These are phyloP conservation scores for Vitis rotundifolia DNA, from an alignment of 164 flowering plant species.

Conservation along the genomic window DNA sequence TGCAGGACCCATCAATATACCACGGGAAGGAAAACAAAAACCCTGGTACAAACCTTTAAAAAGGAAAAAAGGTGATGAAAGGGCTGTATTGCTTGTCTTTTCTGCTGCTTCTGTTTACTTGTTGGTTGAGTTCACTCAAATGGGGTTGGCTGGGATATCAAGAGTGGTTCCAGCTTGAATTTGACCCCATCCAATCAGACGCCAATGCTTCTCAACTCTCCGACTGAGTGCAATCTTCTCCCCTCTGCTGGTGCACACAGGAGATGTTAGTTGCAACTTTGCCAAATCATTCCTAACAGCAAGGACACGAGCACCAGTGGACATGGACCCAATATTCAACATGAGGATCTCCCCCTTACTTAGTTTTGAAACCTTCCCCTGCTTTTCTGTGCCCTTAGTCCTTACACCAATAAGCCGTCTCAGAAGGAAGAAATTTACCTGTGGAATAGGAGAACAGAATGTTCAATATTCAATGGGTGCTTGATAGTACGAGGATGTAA, in stretches of 20 bases:
- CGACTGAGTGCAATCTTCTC: slow-evolving; percentile 90
- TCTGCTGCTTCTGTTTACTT: background rate
- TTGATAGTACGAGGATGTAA: too few relatives aligned
- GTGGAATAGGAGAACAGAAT: slow-evolving; percentile 6
- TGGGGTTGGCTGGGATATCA: slow-evolving; percentile 71
- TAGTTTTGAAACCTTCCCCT: slow-evolving; percentile 78
- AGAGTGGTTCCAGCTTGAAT: slow-evolving; percentile 85
- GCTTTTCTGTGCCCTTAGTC: slow-evolving; percentile 84
- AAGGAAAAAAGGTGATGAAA: too few relatives aligned
- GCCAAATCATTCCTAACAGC: slow-evolving; percentile 88
- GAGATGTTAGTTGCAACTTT: slow-evolving; percentile 78
- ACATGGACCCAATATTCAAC: slow-evolving; percentile 96
- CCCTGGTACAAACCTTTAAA: too few relatives aligned
- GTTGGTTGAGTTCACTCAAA: slow-evolving; percentile 22
- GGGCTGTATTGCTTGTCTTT: too few relatives aligned
- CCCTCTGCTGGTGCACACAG: slow-evolving; percentile 89
- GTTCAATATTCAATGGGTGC: too few relatives aligned
- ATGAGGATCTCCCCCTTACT: slow-evolving; percentile 78
- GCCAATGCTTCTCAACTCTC: slow-evolving; percentile 64
- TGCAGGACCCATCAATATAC: too few relatives aligned
- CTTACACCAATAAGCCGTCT: slow-evolving; percentile 83
- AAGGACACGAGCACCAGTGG: slow-evolving; percentile 82
- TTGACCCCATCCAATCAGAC: slow-evolving; percentile 92
- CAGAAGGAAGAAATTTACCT: slow-evolving; percentile 90
- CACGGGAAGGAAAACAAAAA: too few relatives aligned